Evolutionary conservation across 352 stramenopile genomes (phyloP).

Genomic region (Phytopythium mirpurense): DNA sequence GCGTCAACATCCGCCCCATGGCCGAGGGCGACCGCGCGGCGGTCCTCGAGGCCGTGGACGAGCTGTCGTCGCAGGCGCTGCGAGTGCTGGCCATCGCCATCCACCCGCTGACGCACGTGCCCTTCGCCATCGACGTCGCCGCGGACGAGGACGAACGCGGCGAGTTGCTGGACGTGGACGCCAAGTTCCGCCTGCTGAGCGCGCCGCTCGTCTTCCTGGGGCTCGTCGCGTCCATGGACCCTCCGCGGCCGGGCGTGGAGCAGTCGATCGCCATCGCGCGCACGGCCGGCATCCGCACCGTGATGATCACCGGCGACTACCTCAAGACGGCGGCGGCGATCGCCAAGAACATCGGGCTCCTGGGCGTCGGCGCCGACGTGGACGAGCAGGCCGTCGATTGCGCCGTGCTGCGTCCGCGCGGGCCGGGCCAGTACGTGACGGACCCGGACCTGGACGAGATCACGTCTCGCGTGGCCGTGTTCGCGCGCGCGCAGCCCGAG

Average conservation of each 20-base stretch:
- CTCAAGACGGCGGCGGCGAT: constrained; percentile 94
- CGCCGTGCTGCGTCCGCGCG: constrained; percentile 21
- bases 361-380: constrained; percentile 51
- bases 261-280: constrained; percentile 47
- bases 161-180: constrained; percentile 38
- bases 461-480: constrained; percentile 45
- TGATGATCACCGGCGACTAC: constrained; percentile 96
- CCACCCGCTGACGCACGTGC: constrained; percentile 46
- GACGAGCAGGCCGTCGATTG: constrained; percentile 41
- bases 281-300: constrained; percentile 52
- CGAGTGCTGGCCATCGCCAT: constrained; percentile 90
- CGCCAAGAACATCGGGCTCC: constrained; percentile 89
- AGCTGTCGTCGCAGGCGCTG: constrained; percentile 68
- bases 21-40: constrained; percentile 36
- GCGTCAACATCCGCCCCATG: constrained; percentile 16
- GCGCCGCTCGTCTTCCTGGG: constrained; percentile 89
- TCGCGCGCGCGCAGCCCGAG: constrained; percentile 84
- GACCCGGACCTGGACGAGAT: constrained; percentile 73
- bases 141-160: neutral
- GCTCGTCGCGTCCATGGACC: constrained; percentile 91
- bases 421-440: constrained; percentile 19
- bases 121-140: constrained; percentile 35
- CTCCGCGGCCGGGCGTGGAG: constrained; percentile 53
- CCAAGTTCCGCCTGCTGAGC: constrained; percentile 57
- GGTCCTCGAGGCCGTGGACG: constrained; percentile 54